Percentiles rank a stretch among this genome's conserved stretches.
phyloP scores from a whole-genome alignment of 2,329 filamentous ascomycete genomes.

The Phaeosphaeria sp. region DNA sequence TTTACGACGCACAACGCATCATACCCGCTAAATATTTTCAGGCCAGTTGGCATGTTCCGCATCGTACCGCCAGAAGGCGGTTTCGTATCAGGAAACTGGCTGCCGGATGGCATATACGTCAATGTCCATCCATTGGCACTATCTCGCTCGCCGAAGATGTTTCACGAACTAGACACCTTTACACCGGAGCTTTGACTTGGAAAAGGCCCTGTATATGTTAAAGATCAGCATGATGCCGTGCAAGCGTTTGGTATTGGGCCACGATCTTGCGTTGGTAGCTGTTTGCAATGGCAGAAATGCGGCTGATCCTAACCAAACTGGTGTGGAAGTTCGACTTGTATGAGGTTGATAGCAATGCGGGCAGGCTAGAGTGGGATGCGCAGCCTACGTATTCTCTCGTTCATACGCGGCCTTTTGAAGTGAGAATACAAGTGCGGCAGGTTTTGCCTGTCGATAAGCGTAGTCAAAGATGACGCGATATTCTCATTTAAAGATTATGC shows the following conservation, averaged over 20 bases:
- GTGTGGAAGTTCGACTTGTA: conserved; percentile 18
- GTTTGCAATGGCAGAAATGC: conserved; percentile 26
- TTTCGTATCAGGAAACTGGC: conserved; percentile 6
- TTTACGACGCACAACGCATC: not conserved
- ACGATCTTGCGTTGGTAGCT: conserved; percentile 17
- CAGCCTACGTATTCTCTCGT: not conserved
- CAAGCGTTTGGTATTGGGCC: conserved; percentile 21
- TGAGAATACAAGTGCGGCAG: not conserved
- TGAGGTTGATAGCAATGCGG: not conserved
- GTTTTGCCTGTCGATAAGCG: not conserved
- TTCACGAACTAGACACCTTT: conserved; percentile 10
- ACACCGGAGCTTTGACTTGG: conserved; percentile 17
- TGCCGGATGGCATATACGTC: conserved; percentile 9
- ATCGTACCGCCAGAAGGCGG: conserved; percentile 11
- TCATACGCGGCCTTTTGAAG: not conserved
- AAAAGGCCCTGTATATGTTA: conserved; percentile 10
- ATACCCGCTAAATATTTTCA: not conserved
- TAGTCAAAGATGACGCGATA: not conserved
- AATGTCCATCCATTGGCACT: conserved; percentile 6
- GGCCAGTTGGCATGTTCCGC: conserved; percentile 4
- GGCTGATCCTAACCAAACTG: conserved; percentile 17
- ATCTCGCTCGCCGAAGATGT: conserved; percentile 5
- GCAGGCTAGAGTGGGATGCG: not conserved
- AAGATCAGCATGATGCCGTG: conserved; percentile 29
- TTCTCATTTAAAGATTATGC: not conserved